Conservation (phyloP, 495 filamentous ascomycete genomes). For the Daldinia grandis region DNA sequence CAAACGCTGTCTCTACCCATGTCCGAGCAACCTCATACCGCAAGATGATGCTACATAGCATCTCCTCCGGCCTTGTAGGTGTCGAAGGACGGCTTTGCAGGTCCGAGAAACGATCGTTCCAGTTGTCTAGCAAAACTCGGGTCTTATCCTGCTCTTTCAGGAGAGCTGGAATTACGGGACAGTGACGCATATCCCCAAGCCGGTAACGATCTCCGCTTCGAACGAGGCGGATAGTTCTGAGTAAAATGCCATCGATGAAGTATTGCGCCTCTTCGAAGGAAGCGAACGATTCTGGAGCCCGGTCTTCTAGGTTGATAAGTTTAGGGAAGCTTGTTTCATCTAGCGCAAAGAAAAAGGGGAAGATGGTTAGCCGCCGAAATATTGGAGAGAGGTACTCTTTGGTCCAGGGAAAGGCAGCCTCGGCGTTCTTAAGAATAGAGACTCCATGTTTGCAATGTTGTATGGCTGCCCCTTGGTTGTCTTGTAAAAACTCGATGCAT, state of each 20-base stretch:
- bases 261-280: conserved; percentile 32
- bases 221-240: conserved; percentile 44
- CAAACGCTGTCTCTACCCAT: conserved; percentile 51
- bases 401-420: conserved; percentile 43
- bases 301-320: conserved; percentile 31
- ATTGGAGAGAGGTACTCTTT: conserved; percentile 55
- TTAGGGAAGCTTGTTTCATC: conserved; percentile 32
- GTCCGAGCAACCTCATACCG: conserved; percentile 37
- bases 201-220: conserved; percentile 41
- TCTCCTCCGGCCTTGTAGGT: neutral
- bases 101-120: conserved; percentile 38
- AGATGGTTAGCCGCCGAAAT: conserved; percentile 52
- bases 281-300: conserved; percentile 23
- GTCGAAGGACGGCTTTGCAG: conserved; percentile 12
- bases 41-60: conserved; percentile 27
- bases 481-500: conserved; percentile 65
- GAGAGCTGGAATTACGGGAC: conserved; percentile 22
- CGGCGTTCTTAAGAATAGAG: conserved; percentile 45
- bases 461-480: conserved; percentile 56
- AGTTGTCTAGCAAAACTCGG: conserved; percentile 26
- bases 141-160: conserved; percentile 22
- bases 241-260: conserved; percentile 38
- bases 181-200: conserved; percentile 21
- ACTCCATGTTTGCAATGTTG: conserved; percentile 55
- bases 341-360: conserved; percentile 47